Evolutionary conservation across 2,329 filamentous ascomycete genomes (phyloP).

Genomic region (Cytospora piceicola): DNA sequence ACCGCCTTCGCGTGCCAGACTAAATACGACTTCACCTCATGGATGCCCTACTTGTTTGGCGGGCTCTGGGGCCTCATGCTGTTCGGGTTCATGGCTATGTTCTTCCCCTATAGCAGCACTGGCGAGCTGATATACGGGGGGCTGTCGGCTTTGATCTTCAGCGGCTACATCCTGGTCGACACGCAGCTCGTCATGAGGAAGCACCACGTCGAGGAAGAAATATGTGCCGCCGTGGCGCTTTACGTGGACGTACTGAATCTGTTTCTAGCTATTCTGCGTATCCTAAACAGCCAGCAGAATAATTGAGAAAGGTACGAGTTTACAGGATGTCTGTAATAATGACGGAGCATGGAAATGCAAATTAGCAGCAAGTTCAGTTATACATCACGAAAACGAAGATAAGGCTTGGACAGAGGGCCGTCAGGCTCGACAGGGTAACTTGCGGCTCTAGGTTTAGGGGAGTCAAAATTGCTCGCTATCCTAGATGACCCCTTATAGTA

Average conservation of each 20-base stretch:
- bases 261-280: slow-evolving; percentile 92
- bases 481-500: neutral
- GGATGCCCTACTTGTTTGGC: slow-evolving; percentile 95
- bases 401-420: neutral
- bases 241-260: slow-evolving; percentile 97
- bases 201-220: slow-evolving; percentile 98
- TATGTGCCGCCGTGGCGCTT: slow-evolving; percentile 92
- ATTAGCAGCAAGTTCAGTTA: neutral
- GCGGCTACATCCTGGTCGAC: slow-evolving; percentile 92
- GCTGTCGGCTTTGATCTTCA: slow-evolving; percentile 84
- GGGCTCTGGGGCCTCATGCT: slow-evolving; percentile 87
- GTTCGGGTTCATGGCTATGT: slow-evolving; percentile 89
- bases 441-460: neutral
- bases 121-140: slow-evolving; percentile 86
- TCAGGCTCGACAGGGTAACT: neutral
- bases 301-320: slow-evolving; percentile 60
- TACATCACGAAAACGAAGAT: neutral
- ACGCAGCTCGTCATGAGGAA: slow-evolving; percentile 95
- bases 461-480: neutral
- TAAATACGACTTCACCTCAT: slow-evolving; percentile 97
- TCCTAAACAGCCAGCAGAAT: slow-evolving; percentile 93
- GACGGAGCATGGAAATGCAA: neutral
- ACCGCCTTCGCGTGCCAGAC: slow-evolving; percentile 93
- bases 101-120: slow-evolving; percentile 83
- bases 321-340: neutral